Conservation (phyloP, 306 rosid species). For the Glycine soja region DNA sequence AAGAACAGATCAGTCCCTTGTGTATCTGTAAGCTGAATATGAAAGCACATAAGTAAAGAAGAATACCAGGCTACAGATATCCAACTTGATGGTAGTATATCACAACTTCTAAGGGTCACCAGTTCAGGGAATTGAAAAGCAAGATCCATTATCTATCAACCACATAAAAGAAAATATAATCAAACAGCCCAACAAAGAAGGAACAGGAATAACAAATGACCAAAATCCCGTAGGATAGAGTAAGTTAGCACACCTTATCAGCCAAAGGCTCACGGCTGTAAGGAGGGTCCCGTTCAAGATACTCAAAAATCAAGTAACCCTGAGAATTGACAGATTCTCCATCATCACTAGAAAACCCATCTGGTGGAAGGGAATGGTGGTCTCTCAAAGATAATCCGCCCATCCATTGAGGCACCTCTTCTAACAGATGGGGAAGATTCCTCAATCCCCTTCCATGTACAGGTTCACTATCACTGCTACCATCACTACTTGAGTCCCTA, state of each 20-base stretch:
- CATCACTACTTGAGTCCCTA: conserved; percentile 91
- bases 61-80: conserved; percentile 92
- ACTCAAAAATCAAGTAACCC: conserved; percentile 76
- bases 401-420: conserved; percentile 58
- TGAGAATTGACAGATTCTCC: conserved; percentile 72
- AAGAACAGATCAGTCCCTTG: conserved; percentile 38
- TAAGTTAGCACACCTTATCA: conserved; percentile 69
- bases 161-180: conserved; percentile 36
- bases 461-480: conserved; percentile 80
- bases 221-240: conserved; percentile 3
- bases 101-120: conserved; percentile 79
- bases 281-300: conserved; percentile 81
- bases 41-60: conserved; percentile 41
- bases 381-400: conserved; percentile 69
- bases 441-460: conserved; percentile 63
- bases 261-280: conserved; percentile 89
- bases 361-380: conserved; percentile 59
- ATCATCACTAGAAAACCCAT: conserved; percentile 86
- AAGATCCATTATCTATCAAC: conserved; percentile 74
- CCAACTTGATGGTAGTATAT: conserved; percentile 80
- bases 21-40: conserved; percentile 11
- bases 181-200: conserved; percentile 31
- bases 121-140: conserved; percentile 74
- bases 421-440: conserved; percentile 51
- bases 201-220: not conserved